Conservation (phyloP, 2,329 filamentous ascomycete species). For the Aurifilum marmelostoma region DNA sequence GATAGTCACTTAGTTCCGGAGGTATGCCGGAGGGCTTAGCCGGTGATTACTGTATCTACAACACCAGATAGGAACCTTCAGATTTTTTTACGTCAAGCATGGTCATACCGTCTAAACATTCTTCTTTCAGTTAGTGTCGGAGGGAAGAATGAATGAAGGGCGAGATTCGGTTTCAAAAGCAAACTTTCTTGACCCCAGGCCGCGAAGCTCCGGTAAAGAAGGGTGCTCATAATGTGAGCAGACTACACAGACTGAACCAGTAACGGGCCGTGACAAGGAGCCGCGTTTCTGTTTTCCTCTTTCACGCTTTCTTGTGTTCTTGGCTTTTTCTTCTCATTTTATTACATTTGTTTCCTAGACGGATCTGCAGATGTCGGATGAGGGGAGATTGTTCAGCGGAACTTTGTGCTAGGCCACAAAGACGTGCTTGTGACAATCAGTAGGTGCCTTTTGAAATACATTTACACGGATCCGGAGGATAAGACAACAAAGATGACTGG, state of each 20-base stretch:
- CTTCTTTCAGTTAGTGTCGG: too few species aligned
- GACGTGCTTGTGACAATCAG: background rate
- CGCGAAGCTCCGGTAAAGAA: too few species aligned
- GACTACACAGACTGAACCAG: too few species aligned
- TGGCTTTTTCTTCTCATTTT: background rate
- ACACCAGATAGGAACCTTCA: background rate
- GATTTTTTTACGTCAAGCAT: background rate
- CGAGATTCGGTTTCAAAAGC: too few species aligned
- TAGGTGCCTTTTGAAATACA: background rate
- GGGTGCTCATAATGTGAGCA: too few species aligned
- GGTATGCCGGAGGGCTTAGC: background rate
- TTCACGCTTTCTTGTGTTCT: too few species aligned
- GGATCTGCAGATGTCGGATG: too few species aligned
- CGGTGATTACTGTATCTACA: slow-evolving; percentile 1
- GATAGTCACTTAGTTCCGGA: too few species aligned
- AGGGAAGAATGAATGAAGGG: background rate
- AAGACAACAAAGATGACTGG: background rate
- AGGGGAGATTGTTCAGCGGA: too few species aligned
- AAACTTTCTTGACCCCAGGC: too few species aligned
- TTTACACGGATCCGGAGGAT: background rate
- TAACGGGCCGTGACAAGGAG: too few species aligned
- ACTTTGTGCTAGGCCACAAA: background rate
- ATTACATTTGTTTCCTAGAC: background rate
- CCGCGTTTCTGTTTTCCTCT: too few species aligned
- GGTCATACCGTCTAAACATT: background rate